phyloP scores from a whole-genome alignment of 768 basidiomycete genomes.

The Lactifluus volemus region DNA sequence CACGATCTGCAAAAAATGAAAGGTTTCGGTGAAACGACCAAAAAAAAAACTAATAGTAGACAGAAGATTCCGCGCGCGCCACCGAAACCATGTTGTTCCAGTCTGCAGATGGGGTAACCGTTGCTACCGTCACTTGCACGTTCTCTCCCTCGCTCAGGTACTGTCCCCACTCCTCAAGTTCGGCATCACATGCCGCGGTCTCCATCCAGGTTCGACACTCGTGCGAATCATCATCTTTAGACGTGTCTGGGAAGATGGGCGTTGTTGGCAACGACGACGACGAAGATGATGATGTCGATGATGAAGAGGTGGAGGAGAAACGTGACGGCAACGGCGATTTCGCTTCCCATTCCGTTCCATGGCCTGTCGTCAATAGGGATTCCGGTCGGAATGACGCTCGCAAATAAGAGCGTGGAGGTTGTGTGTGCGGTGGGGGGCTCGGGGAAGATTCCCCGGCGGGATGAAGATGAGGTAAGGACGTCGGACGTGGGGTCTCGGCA shows the following conservation, averaged over 20 bases:
- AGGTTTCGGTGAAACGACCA: too few relatives aligned
- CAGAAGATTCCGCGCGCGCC: neutral
- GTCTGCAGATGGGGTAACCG: neutral
- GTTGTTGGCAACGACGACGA: neutral
- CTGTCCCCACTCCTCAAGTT: constrained; percentile 8
- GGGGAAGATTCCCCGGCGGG: neutral
- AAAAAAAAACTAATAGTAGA: neutral
- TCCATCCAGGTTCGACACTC: neutral
- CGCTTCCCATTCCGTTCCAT: neutral
- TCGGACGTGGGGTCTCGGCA: neutral
- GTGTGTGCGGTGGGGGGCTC: neutral
- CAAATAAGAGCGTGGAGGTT: too few relatives aligned
- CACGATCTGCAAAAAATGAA: too few relatives aligned
- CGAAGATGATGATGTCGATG: neutral
- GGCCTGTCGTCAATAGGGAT: neutral
- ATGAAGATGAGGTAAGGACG: neutral
- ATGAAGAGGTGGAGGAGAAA: neutral
- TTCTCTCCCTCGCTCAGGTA: neutral
- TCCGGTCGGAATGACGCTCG: too few relatives aligned
- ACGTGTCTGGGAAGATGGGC: neutral
- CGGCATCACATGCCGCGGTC: constrained; percentile 5
- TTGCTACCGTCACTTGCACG: neutral
- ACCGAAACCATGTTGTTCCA: neutral
- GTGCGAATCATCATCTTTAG: neutral
- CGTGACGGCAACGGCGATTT: neutral